Evolutionary conservation across 108 stramenopile species (phyloP).

Genomic region (Pseudonitzschia delicatissima): DNA sequence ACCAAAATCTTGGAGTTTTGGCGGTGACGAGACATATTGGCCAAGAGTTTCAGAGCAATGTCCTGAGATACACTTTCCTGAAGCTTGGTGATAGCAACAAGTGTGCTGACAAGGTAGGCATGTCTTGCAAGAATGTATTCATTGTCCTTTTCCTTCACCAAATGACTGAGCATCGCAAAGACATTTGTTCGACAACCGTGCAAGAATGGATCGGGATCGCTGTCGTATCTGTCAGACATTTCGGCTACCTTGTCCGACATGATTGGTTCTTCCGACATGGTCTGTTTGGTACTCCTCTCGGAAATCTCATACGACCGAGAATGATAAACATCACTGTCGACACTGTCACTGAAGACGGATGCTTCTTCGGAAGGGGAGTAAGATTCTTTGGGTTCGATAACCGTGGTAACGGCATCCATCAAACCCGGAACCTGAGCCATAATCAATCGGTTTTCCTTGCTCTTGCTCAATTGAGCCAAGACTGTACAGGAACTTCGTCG

Average conservation of each 20-base stretch:
- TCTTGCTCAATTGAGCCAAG: constrained; percentile 60
- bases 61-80: constrained; percentile 63
- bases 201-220: constrained; percentile 52
- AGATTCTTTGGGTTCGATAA: constrained; percentile 38
- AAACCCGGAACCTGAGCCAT: constrained; percentile 62
- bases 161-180: constrained; percentile 62
- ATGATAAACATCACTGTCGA: neutral
- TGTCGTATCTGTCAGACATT: constrained; percentile 45
- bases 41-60: constrained; percentile 58
- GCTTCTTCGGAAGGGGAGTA: neutral
- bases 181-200: constrained; percentile 58
- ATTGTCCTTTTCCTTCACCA: constrained; percentile 82
- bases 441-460: constrained; percentile 53
- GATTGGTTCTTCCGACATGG: constrained; percentile 17
- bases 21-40: constrained; percentile 73
- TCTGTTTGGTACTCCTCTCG: neutral
- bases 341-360: neutral
- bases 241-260: constrained; percentile 22
- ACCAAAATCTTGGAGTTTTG: constrained; percentile 62
- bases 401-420: constrained; percentile 47
- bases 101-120: constrained; percentile 34
- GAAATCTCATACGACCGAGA: neutral
- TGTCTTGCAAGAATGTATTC: constrained; percentile 58
- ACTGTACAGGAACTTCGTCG: constrained; percentile 64
- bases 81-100: constrained; percentile 55